These are phyloP conservation scores for Pleurotus eryngii DNA, from an alignment of 768 basidiomycete species.

Conservation along the genomic window DNA sequence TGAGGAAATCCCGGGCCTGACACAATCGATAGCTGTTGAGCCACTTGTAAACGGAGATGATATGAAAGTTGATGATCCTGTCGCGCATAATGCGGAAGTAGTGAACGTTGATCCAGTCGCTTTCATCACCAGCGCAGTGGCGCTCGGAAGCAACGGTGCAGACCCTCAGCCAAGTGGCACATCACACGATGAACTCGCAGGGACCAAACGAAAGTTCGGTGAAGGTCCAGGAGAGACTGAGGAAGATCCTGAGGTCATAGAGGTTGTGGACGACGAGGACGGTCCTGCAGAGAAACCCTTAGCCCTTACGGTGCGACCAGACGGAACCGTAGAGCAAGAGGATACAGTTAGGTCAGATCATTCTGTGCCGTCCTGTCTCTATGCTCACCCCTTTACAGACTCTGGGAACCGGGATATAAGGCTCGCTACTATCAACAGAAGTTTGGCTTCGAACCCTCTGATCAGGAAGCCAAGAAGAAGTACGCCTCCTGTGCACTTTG, in stretches of 20 bases:
- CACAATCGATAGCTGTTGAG: background rate
- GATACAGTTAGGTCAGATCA: slow-evolving; percentile 83
- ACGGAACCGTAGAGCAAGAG: slow-evolving; percentile 92
- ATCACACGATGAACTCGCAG: slow-evolving; percentile 17
- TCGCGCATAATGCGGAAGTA: slow-evolving; percentile 22
- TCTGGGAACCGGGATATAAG: slow-evolving; percentile 95
- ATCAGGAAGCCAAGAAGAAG: slow-evolving; percentile 70
- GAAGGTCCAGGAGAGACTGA: slow-evolving; percentile 38
- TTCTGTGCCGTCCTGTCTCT: slow-evolving; percentile 3
- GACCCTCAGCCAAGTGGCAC: slow-evolving; percentile 21
- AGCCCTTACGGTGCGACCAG: slow-evolving; percentile 76
- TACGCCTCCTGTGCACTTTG: slow-evolving; percentile 30
- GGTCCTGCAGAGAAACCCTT: slow-evolving; percentile 35
- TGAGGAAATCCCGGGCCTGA: slow-evolving; percentile 3
- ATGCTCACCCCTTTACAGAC: slow-evolving; percentile 38
- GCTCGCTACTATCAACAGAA: slow-evolving; percentile 95
- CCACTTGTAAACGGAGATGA: slow-evolving; percentile 4
- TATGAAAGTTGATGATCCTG: slow-evolving; percentile 10
- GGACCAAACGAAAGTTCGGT: slow-evolving; percentile 47
- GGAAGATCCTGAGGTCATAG: slow-evolving; percentile 36
- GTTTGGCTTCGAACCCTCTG: slow-evolving; percentile 74
- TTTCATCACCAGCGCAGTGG: background rate
- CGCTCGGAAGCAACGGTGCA: slow-evolving; percentile 18
- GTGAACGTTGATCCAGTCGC: slow-evolving; percentile 23
- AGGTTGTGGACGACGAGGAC: slow-evolving; percentile 52